phyloP scores from a whole-genome alignment of 352 stramenopile genomes.

The Pythium pyrilobum region DNA sequence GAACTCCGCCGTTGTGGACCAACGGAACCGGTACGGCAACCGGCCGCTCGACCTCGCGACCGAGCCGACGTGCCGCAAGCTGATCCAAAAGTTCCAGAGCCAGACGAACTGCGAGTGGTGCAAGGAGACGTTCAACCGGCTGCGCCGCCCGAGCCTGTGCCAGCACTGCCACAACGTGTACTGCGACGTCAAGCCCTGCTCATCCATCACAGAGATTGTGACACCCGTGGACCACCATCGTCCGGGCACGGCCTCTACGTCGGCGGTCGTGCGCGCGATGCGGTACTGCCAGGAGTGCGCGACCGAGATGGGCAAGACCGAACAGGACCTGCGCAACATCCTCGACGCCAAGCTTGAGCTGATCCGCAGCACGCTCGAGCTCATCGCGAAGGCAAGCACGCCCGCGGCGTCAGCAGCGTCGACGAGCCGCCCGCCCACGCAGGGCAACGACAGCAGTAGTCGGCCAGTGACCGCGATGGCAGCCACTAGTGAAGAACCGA shows the following conservation, averaged over 20 bases:
- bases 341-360: conserved; percentile 59
- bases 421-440: conserved; percentile 6
- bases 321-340: conserved; percentile 57
- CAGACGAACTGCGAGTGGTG: conserved; percentile 69
- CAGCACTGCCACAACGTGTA: conserved; percentile 80
- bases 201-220: conserved; percentile 35
- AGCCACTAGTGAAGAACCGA: no score
- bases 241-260: conserved; percentile 4
- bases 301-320: conserved; percentile 59
- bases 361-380: conserved; percentile 38
- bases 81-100: conserved; percentile 56
- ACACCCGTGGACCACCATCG: conserved; percentile 10
- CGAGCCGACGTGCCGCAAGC: conserved; percentile 44
- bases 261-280: conserved; percentile 22
- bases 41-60: conserved; percentile 64
- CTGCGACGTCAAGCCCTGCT: conserved; percentile 74
- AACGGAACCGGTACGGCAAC: conserved; percentile 76
- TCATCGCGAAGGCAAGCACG: conserved; percentile 24
- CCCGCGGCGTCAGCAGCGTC: neutral
- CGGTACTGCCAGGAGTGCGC: conserved; percentile 76
- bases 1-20: conserved; percentile 47
- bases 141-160: conserved; percentile 62
- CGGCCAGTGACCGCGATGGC: conserved; percentile 8
- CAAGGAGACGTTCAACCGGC: conserved; percentile 65
- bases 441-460: neutral